phyloP scores from a whole-genome alignment of 75 land plant genomes.

The Pinus albicaulis region DNA sequence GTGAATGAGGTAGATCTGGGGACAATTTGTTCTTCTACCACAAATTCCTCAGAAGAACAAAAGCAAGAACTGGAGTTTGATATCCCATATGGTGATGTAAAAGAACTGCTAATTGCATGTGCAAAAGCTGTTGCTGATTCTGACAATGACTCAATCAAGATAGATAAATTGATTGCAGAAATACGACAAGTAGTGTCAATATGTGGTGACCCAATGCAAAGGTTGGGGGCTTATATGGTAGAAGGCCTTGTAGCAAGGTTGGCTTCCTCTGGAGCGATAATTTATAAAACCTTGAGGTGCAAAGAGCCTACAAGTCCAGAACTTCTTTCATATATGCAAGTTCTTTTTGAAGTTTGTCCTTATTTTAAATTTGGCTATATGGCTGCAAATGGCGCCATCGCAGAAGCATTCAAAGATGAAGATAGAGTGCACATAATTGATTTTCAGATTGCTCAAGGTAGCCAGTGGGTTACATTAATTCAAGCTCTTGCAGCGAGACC shows the following conservation, averaged over 20 bases:
- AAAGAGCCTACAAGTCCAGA: slow-evolving; percentile 41
- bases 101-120: slow-evolving; percentile 56
- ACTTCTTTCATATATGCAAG: slow-evolving; percentile 55
- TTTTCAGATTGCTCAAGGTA: slow-evolving; percentile 64
- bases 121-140: slow-evolving; percentile 59
- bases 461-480: slow-evolving; percentile 59
- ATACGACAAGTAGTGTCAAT: slow-evolving; percentile 59
- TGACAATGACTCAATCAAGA: slow-evolving; percentile 26
- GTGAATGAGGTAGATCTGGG: slow-evolving; percentile 24
- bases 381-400: slow-evolving; percentile 77
- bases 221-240: slow-evolving; percentile 85
- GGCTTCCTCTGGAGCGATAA: slow-evolving; percentile 34
- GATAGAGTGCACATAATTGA: slow-evolving; percentile 58
- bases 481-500: slow-evolving; percentile 60
- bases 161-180: slow-evolving; percentile 41
- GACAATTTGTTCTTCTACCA: neutral
- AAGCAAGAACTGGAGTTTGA: slow-evolving; percentile 13
- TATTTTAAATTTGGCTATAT: slow-evolving; percentile 68
- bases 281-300: slow-evolving; percentile 43
- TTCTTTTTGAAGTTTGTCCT: slow-evolving; percentile 57
- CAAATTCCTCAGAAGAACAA: slow-evolving; percentile 1
- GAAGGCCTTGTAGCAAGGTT: slow-evolving; percentile 54
- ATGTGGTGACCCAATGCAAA: slow-evolving; percentile 74
- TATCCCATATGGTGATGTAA: slow-evolving; percentile 22
- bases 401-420: slow-evolving; percentile 57